Evolutionary conservation across 148 eudicot genomes (phyloP).

Genomic region (Spergularia bocconei): DNA sequence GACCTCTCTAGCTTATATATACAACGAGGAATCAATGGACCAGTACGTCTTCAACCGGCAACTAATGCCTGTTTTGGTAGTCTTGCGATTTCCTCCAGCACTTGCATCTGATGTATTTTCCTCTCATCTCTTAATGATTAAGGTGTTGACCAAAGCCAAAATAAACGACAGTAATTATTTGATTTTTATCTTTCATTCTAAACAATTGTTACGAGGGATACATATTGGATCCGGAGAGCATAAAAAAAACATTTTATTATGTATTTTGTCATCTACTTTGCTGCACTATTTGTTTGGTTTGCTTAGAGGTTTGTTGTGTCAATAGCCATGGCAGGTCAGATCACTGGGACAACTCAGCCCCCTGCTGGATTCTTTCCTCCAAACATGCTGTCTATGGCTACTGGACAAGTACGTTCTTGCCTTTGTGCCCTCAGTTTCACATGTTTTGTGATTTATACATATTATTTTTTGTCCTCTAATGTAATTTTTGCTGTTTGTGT

Average conservation of each 20-base stretch:
- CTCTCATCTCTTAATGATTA: constrained; percentile 28
- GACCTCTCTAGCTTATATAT: constrained; percentile 92
- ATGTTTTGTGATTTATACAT: background rate
- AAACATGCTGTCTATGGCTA: constrained; percentile 62
- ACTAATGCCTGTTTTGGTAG: constrained; percentile 91
- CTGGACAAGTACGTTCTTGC: constrained; percentile 58
- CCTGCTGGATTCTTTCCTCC: constrained; percentile 84
- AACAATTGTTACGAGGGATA: constrained; percentile 1
- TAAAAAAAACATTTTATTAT: background rate
- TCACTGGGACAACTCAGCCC: constrained; percentile 65
- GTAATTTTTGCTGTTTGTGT: constrained; percentile 3
- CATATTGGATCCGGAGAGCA: constrained; percentile 1
- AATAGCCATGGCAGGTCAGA: constrained; percentile 69
- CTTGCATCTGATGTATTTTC: constrained; percentile 47
- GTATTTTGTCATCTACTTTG: background rate
- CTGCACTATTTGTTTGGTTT: background rate
- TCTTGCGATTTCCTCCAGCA: constrained; percentile 49
- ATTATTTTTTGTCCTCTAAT: constrained; percentile 1
- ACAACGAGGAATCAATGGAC: constrained; percentile 82
- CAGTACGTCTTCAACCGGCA: constrained; percentile 87
- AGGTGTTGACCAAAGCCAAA: constrained; percentile 22
- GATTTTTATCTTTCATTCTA: constrained; percentile 1
- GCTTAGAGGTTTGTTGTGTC: constrained; percentile 28
- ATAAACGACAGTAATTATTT: constrained; percentile 1
- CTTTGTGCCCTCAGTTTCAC: background rate